Conservation (phyloP, 2,329 filamentous ascomycete species). For the Pseudogymnoascus sp. region DNA sequence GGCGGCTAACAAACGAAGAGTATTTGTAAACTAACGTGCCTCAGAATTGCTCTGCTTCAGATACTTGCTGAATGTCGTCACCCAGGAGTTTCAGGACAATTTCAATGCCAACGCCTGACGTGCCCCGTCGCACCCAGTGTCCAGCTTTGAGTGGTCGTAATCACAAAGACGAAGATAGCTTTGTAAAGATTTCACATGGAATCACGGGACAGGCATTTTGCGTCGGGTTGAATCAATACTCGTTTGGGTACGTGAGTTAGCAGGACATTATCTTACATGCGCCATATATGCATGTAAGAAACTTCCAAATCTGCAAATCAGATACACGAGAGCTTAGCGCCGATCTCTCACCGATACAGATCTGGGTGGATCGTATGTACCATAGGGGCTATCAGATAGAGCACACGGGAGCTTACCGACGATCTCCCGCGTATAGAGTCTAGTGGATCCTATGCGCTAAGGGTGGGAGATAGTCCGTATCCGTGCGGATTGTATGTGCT, state of each 20-base stretch:
- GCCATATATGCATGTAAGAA: not conserved
- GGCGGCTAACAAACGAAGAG: not conserved
- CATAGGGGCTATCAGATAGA: no score
- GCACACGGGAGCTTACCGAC: not conserved
- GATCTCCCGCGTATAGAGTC: not conserved
- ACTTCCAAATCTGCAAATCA: not conserved
- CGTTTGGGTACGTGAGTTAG: not conserved
- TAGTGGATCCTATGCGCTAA: not conserved
- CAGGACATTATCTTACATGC: not conserved
- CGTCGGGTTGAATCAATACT: not conserved
- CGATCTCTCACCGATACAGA: no score
- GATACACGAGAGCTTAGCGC: no score
- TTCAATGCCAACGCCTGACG: not conserved
- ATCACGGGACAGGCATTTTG: not conserved
- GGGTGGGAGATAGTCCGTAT: not conserved
- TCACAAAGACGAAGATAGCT: not conserved
- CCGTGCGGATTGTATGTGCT: no score
- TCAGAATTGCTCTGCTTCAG: not conserved
- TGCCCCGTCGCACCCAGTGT: not conserved
- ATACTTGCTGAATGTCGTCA: not conserved
- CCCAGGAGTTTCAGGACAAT: not conserved
- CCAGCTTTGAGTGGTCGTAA: not conserved
- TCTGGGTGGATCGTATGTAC: no score
- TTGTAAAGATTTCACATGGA: not conserved
- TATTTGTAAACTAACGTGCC: not conserved